Percentiles rank a stretch among this genome's conserved stretches.
Evolutionary conservation across 768 basidiomycete genomes (phyloP).

Genomic region (Leccinum rimulosum): DNA sequence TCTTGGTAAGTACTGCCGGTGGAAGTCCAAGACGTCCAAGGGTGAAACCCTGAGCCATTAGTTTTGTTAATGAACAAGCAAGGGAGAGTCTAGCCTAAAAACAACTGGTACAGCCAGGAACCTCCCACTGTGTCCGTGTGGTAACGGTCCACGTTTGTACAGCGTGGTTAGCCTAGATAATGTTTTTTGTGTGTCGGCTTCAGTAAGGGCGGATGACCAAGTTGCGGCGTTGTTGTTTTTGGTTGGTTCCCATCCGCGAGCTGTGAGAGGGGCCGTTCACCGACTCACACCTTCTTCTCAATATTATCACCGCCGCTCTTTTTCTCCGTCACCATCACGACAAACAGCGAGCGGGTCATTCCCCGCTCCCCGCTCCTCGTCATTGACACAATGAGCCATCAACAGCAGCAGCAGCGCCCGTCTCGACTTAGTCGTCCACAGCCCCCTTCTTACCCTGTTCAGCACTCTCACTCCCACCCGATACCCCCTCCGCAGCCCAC

Average conservation of each 20-base stretch:
- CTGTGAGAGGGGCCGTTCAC: not conserved
- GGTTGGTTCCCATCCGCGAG: constrained; percentile 8
- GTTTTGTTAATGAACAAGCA: too few species aligned
- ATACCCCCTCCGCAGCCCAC: constrained; percentile 18
- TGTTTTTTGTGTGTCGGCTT: not conserved
- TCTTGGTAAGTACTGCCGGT: too few species aligned
- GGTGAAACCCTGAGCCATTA: not conserved
- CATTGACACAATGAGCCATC: constrained; percentile 35
- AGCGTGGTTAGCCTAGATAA: not conserved
- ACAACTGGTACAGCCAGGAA: not conserved
- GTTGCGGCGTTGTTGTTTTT: not conserved
- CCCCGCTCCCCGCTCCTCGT: not conserved
- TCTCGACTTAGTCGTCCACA: constrained; percentile 31
- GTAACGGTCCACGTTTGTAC: not conserved
- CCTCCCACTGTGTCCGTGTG: not conserved
- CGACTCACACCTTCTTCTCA: constrained; percentile 9
- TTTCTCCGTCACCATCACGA: constrained; percentile 1
- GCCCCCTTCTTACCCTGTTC: constrained; percentile 36
- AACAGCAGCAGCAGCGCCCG: constrained; percentile 41
- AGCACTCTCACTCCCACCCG: constrained; percentile 23
- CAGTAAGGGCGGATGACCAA: not conserved
- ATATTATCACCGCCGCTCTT: constrained; percentile 19
- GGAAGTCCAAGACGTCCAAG: too few species aligned
- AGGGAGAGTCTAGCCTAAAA: not conserved
- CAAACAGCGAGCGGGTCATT: constrained; percentile 4